Conservation (phyloP, 208 protist genomes). For the Trypanosoma melophagium region DNA sequence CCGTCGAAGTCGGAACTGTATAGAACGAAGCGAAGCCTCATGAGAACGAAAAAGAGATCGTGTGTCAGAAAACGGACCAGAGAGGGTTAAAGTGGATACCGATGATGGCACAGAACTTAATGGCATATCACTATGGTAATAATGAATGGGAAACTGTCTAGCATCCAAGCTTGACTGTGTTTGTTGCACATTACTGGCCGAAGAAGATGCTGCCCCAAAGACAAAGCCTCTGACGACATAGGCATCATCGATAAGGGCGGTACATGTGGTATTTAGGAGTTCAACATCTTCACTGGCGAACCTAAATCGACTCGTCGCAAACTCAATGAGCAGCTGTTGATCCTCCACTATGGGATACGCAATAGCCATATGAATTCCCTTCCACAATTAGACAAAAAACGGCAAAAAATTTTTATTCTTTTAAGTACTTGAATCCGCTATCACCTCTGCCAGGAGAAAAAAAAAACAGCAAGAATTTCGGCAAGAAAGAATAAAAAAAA, state of each 20-base stretch:
- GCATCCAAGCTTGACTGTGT: neutral
- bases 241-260: constrained; percentile 21
- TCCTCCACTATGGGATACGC: constrained; percentile 36
- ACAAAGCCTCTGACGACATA: constrained; percentile 25
- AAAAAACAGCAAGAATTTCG: neutral
- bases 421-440: too few relatives aligned
- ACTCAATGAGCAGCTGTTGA: constrained; percentile 29
- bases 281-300: constrained; percentile 23
- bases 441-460: neutral
- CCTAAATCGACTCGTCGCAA: constrained; percentile 21
- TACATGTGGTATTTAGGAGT: constrained; percentile 20
- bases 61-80: neutral
- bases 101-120: neutral
- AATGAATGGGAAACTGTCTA: constrained; percentile 7
- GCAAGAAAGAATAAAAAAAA: neutral
- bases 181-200: neutral
- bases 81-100: neutral
- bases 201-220: neutral
- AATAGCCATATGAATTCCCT: constrained; percentile 36
- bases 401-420: neutral
- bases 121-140: constrained; percentile 12
- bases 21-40: constrained; percentile 6
- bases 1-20: constrained; percentile 8
- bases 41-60: constrained; percentile 6
- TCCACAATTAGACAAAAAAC: neutral